Conservation (phyloP, 306 rosid genomes). For the Trichosanthes truncata region DNA sequence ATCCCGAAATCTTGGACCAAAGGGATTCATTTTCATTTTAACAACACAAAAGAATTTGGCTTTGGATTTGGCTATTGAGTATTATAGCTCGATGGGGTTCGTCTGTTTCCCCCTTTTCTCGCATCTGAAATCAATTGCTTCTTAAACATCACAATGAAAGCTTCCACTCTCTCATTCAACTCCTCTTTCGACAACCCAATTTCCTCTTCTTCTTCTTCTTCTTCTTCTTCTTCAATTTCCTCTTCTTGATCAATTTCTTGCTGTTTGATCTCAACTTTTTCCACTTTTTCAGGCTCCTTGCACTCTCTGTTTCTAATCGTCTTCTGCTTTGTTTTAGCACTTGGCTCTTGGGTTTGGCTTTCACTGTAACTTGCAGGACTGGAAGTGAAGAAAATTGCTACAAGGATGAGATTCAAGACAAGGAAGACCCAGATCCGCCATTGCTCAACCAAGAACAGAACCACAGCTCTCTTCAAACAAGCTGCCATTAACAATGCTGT, state of each 20-base stretch:
- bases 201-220: conserved; percentile 6
- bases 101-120: conserved; percentile 16
- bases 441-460: conserved; percentile 48
- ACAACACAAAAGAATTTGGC: background rate
- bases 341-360: background rate
- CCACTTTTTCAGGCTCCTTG: conserved; percentile 19
- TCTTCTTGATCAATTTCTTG: background rate
- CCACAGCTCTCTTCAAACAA: conserved; percentile 35
- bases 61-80: background rate
- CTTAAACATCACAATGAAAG: conserved; percentile 87
- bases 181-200: conserved; percentile 64
- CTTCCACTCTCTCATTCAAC: conserved; percentile 83
- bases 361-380: background rate
- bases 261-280: conserved; percentile 10
- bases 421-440: conserved; percentile 89
- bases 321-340: background rate
- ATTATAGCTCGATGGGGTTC: background rate
- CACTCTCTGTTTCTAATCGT: conserved; percentile 12
- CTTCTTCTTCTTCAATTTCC: background rate
- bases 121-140: conserved; percentile 80
- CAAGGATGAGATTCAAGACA: conserved; percentile 55
- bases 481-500: conserved; percentile 55
- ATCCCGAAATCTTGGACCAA: background rate
- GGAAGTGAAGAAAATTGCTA: conserved; percentile 74
- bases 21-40: background rate